Evolutionary conservation across 306 rosid genomes (phyloP).

Genomic region (Crotalaria pallida): DNA sequence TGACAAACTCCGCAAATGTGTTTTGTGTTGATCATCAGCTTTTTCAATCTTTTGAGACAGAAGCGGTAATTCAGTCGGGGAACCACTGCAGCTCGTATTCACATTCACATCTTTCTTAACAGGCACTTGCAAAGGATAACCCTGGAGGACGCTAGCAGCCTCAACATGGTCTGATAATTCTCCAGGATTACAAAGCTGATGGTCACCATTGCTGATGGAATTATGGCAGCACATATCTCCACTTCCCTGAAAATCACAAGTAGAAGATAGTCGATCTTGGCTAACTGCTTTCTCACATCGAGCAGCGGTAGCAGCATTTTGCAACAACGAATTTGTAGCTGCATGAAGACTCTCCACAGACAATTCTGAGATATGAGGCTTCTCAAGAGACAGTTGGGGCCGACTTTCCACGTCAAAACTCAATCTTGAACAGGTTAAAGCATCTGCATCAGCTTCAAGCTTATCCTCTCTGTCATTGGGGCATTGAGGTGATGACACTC

Average conservation of each 20-base stretch:
- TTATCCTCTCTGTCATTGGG: slow-evolving; percentile 21
- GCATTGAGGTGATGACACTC: slow-evolving; percentile 17
- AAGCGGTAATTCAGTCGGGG: slow-evolving; percentile 43
- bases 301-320: slow-evolving; percentile 25
- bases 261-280: slow-evolving; percentile 49
- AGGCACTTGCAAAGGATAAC: slow-evolving; percentile 43
- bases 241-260: slow-evolving; percentile 39
- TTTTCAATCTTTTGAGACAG: slow-evolving; percentile 41
- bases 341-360: slow-evolving; percentile 28
- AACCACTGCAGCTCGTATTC: slow-evolving; percentile 33
- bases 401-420: slow-evolving; percentile 33
- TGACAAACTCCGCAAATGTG: slow-evolving; percentile 28
- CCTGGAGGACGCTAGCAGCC: slow-evolving; percentile 41
- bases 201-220: slow-evolving; percentile 37
- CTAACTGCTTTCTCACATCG: slow-evolving; percentile 34
- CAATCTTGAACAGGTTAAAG: slow-evolving; percentile 40
- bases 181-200: slow-evolving; percentile 24
- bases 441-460: slow-evolving; percentile 30
- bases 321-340: slow-evolving; percentile 34
- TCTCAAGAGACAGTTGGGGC: slow-evolving; percentile 27
- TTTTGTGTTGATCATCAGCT: slow-evolving; percentile 25
- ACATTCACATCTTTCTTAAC: slow-evolving; percentile 46
- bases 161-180: slow-evolving; percentile 21
- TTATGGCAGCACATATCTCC: slow-evolving; percentile 24
- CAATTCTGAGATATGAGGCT: slow-evolving; percentile 24